A percentile compares a stretch with the other conserved stretches of the same genome.
Conservation (phyloP, 1,284 basidiomycete genomes). For the Ganoderma sinense region DNA sequence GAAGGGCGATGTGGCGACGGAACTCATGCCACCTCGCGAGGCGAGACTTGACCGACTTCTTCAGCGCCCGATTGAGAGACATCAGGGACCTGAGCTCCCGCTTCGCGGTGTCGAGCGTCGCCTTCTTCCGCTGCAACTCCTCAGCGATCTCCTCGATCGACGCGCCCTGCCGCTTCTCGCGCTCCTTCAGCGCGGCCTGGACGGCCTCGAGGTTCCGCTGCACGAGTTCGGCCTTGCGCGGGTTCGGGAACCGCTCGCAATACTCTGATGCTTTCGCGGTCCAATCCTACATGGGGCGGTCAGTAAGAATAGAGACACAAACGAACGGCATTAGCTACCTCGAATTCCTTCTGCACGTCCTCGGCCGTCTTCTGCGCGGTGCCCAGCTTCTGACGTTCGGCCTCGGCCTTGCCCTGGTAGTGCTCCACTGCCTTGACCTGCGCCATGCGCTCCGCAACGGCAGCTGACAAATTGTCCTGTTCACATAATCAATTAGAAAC, state of each 20-base stretch:
- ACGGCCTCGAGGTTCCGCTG: slow-evolving; percentile 69
- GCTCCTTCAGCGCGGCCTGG: slow-evolving; percentile 70
- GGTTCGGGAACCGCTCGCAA: slow-evolving; percentile 66
- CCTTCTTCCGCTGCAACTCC: slow-evolving; percentile 70
- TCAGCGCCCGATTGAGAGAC: slow-evolving; percentile 66
- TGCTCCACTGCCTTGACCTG: slow-evolving; percentile 55
- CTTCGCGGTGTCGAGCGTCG: slow-evolving; percentile 62
- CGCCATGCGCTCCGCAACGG: slow-evolving; percentile 46
- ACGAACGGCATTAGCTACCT: slow-evolving; percentile 45
- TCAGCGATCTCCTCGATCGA: slow-evolving; percentile 80
- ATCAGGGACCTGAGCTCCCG: slow-evolving; percentile 69
- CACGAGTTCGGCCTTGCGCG: slow-evolving; percentile 62
- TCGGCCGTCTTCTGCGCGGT: slow-evolving; percentile 54
- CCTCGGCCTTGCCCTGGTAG: slow-evolving; percentile 50
- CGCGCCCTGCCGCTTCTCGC: slow-evolving; percentile 76
- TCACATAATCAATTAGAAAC: background rate
- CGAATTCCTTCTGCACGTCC: slow-evolving; percentile 65
- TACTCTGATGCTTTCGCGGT: slow-evolving; percentile 67
- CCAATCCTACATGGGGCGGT: slow-evolving; percentile 59
- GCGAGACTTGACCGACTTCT: slow-evolving; percentile 70
- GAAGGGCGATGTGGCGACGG: slow-evolving; percentile 84
- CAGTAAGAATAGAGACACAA: background rate
- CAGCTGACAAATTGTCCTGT: slow-evolving; percentile 19
- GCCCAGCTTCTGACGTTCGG: slow-evolving; percentile 38
- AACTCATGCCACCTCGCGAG: slow-evolving; percentile 86